These are phyloP conservation scores for Mucor lusitanicus DNA, from an alignment of 371 early-diverging fungal species.

Conservation along the genomic window DNA sequence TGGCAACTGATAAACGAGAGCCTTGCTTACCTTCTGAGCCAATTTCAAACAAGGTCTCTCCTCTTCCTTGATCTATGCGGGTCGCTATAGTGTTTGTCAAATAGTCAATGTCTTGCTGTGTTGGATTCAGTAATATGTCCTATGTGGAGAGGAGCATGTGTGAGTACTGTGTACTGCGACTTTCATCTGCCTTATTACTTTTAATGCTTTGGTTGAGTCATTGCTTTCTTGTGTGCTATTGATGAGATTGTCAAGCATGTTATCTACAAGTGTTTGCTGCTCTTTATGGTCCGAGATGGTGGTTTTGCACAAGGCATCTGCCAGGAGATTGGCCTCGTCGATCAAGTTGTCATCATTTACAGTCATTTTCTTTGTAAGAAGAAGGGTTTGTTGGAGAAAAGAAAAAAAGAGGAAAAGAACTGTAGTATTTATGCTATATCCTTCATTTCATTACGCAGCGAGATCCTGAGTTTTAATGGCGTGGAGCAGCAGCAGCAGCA, in stretches of 20 bases:
- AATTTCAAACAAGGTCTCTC: constrained; percentile 79
- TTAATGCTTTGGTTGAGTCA: background rate
- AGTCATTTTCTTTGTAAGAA: too few species aligned
- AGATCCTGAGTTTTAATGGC: background rate
- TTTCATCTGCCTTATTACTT: background rate
- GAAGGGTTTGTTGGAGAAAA: background rate
- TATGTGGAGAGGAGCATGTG: background rate
- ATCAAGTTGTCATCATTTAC: background rate
- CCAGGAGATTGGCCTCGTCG: constrained; percentile 23
- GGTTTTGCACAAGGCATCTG: constrained; percentile 16
- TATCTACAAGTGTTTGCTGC: constrained; percentile 2
- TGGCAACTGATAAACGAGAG: background rate
- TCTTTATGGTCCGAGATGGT: constrained; percentile 12
- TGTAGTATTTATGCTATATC: background rate
- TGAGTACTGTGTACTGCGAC: background rate
- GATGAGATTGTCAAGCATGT: constrained; percentile 1
- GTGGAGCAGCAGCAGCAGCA: background rate
- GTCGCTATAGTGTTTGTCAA: constrained; percentile 44
- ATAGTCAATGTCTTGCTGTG: constrained; percentile 42
- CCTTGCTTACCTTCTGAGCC: constrained; percentile 70
- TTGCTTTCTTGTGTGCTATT: background rate
- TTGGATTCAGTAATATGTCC: constrained; percentile 43
- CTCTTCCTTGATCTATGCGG: constrained; percentile 67
- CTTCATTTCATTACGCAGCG: background rate
- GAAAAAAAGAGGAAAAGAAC: background rate